Conservation (phyloP, 768 basidiomycete genomes). For the Lentinula aciculospora region DNA sequence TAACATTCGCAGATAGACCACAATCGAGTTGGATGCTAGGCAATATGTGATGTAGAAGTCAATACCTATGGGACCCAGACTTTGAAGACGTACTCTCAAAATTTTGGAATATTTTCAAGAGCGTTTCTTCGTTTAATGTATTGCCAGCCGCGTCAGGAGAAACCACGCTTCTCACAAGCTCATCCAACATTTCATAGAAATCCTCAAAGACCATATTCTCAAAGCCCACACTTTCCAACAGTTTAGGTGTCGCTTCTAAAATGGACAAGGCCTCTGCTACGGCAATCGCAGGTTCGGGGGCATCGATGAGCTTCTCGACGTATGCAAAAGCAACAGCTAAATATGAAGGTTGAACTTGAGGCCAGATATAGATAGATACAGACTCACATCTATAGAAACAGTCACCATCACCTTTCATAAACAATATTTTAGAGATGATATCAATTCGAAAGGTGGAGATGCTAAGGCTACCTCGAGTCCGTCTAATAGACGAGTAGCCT, state of each 20-base stretch:
- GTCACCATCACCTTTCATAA: conserved; percentile 67
- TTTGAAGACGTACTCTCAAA: conserved; percentile 34
- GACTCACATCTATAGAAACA: conserved; percentile 85
- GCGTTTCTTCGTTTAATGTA: conserved; percentile 25
- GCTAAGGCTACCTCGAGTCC: conserved; percentile 58
- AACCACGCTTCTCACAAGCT: conserved; percentile 42
- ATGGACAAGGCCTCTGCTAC: conserved; percentile 46
- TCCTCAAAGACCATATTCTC: conserved; percentile 67
- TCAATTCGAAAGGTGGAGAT: neutral
- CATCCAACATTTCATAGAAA: conserved; percentile 60
- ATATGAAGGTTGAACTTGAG: conserved; percentile 6
- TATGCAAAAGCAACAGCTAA: conserved; percentile 81
- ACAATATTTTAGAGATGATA: neutral
- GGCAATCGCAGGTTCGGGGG: conserved; percentile 36
- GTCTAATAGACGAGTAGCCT: conserved; percentile 63
- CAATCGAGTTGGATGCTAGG: conserved; percentile 65
- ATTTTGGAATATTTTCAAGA: conserved; percentile 51
- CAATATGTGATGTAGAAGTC: neutral
- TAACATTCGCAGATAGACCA: conserved; percentile 75
- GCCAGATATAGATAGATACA: conserved; percentile 10
- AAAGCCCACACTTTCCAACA: conserved; percentile 57
- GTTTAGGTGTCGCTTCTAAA: conserved; percentile 40
- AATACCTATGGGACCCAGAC: too few relatives aligned
- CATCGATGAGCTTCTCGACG: conserved; percentile 60
- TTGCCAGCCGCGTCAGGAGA: conserved; percentile 27